These are phyloP conservation scores for Colletotrichum higginsianum DNA, from an alignment of 2,329 filamentous ascomycete species.

Conservation along the genomic window DNA sequence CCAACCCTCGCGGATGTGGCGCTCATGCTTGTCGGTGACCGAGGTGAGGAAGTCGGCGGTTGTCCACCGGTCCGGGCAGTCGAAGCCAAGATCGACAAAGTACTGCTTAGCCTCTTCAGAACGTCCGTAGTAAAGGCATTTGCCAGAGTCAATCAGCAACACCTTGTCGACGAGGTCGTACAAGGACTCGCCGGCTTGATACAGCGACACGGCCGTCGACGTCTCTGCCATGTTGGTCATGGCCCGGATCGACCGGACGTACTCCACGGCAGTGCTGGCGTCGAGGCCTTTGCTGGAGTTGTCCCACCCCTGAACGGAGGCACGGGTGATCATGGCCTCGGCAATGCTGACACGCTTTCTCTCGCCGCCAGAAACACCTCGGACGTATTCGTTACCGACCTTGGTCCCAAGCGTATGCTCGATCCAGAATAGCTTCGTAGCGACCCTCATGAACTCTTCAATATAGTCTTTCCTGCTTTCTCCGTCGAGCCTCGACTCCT, in stretches of 20 bases:
- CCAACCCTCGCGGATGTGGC: constrained; percentile 57
- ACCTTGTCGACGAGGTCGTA: constrained; percentile 77
- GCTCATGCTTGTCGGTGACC: constrained; percentile 75
- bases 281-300: constrained; percentile 78
- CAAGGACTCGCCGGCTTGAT: constrained; percentile 71
- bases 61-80: constrained; percentile 79
- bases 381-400: constrained; percentile 77
- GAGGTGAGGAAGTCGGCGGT: constrained; percentile 84
- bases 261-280: constrained; percentile 76
- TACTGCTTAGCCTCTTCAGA: constrained; percentile 75
- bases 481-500: constrained; percentile 69
- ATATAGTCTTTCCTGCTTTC: constrained; percentile 71
- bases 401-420: constrained; percentile 77
- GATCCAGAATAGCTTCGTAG: constrained; percentile 80
- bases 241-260: constrained; percentile 74
- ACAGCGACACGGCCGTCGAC: constrained; percentile 76
- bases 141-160: constrained; percentile 76
- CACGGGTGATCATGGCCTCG: constrained; percentile 74
- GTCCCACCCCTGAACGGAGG: constrained; percentile 80
- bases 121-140: constrained; percentile 80
- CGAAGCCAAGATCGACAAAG: constrained; percentile 80
- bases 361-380: constrained; percentile 74
- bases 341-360: constrained; percentile 84
- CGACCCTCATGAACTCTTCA: constrained; percentile 69
- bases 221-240: constrained; percentile 75